A percentile compares a stretch with the other conserved stretches of the same genome.
phyloP scores from a whole-genome alignment of 495 filamentous ascomycete species.

The Penicillium atrosanguineum region DNA sequence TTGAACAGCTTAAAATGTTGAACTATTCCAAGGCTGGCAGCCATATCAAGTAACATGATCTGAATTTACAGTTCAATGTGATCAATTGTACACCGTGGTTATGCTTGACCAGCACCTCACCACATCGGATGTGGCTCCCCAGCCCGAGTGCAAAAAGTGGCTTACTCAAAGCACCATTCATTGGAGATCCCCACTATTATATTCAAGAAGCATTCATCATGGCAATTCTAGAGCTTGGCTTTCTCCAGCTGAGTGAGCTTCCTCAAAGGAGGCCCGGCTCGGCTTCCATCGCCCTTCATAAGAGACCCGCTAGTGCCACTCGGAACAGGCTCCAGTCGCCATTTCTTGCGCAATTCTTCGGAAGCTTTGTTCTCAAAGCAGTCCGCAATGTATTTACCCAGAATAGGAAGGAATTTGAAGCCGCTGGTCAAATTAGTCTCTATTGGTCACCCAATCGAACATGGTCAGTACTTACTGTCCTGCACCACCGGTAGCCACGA shows the following conservation, averaged over 20 bases:
- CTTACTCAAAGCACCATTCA: not conserved
- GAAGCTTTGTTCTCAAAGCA: conserved; percentile 51
- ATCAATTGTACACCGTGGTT: not conserved
- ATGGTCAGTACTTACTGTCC: conserved; percentile 52
- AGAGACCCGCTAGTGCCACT: conserved; percentile 5
- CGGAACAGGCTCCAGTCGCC: conserved; percentile 42
- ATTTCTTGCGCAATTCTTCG: conserved; percentile 54
- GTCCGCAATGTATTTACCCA: conserved; percentile 69
- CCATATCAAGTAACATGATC: too few relatives aligned
- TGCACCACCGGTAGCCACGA: conserved; percentile 73
- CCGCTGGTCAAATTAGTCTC: conserved; percentile 34
- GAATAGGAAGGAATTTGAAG: conserved; percentile 78
- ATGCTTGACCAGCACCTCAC: not conserved
- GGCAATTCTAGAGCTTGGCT: conserved; percentile 18
- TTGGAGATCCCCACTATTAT: too few relatives aligned
- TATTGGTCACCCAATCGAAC: not conserved
- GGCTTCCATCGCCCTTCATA: conserved; percentile 34
- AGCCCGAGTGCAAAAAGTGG: not conserved
- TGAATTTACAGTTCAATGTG: not conserved
- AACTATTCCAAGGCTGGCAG: not conserved
- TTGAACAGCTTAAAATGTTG: not conserved
- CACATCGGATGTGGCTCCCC: not conserved
- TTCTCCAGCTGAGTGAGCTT: conserved; percentile 23
- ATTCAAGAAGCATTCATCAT: not conserved
- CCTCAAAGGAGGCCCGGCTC: conserved; percentile 29